Base-by-base conservation (phyloP, 108 stramenopile genomes). In the Nitzschia palea region DNA sequence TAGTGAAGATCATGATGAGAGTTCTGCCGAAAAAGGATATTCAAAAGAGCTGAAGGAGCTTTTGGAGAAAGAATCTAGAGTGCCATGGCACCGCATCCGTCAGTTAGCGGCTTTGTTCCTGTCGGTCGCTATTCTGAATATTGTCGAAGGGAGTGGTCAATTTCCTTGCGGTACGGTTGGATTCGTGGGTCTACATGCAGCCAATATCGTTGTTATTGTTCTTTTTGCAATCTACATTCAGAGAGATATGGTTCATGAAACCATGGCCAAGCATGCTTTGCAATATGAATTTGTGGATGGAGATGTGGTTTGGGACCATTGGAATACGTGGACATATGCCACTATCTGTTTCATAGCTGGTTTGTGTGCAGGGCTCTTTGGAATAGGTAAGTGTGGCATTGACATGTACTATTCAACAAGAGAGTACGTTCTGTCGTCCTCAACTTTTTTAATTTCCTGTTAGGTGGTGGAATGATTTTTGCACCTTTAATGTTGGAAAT, bases 401-500 rank as follows among this genome's bases (percentile, higher is more conserved):
- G 10, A 14, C 0, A 12, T 4, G 10, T 27, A 48, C 1, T n/a
- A n/a, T n/a, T n/a, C n/a, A n/a, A n/a, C n/a, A n/a, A n/a, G n/a
- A n/a, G n/a, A n/a, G n/a, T n/a, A n/a, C n/a, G n/a, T n/a, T n/a
- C n/a, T n/a, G n/a, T n/a, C n/a, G n/a, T n/a, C n/a, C n/a, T n/a
- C n/a, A n/a, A n/a, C n/a, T n/a, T 91, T 89, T 4, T 86, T 91
- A 15, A 86, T 88, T 22, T 17, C 23, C 12, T n/a, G n/a, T n/a
- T n/a, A 65, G 75, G 94, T 2, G 95, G 96, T 23, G 95, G 94
- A 27, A 96, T 97, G 59, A 88, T 96, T n/a, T 95, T 96, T 70
- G 95, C 95, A 3, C 96, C 96, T 1, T 83, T 96, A 25, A 95
- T 97, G 96, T 80, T 97, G n/a, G n/a, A n/a, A n/a, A n/a, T n/a